A percentile compares a stretch with the other conserved stretches of the same genome.
These are phyloP conservation scores for Bimuria novae-zelandiae DNA, from an alignment of 2,329 filamentous ascomycete genomes.

Conservation along the genomic window DNA sequence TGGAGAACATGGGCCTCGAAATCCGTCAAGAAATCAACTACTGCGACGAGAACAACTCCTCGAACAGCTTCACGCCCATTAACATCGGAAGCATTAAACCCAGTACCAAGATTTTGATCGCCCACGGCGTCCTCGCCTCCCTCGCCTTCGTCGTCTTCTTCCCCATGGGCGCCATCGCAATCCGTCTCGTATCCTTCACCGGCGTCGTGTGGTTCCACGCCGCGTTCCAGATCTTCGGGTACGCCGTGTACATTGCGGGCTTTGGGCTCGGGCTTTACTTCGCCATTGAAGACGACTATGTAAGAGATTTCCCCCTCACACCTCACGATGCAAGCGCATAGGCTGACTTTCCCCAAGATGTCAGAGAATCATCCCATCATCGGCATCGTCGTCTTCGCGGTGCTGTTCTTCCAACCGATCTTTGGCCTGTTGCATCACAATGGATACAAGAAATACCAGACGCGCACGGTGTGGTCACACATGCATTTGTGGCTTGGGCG, in stretches of 20 bases:
- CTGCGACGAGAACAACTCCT: slow-evolving; percentile 30
- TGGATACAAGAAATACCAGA: slow-evolving; percentile 53
- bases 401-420: slow-evolving; percentile 60
- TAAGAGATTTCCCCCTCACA: slow-evolving; percentile 24
- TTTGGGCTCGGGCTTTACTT: slow-evolving; percentile 59
- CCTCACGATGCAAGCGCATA: too few relatives aligned
- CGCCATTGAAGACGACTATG: slow-evolving; percentile 47
- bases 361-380: slow-evolving; percentile 57
- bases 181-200: slow-evolving; percentile 50
- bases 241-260: slow-evolving; percentile 54
- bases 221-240: slow-evolving; percentile 54
- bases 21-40: slow-evolving; percentile 32
- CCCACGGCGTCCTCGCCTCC: slow-evolving; percentile 50
- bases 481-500: slow-evolving; percentile 62
- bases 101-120: slow-evolving; percentile 43
- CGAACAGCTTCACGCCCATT: slow-evolving; percentile 26
- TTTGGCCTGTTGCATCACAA: slow-evolving; percentile 58
- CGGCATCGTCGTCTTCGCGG: slow-evolving; percentile 56
- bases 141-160: slow-evolving; percentile 54
- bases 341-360: slow-evolving; percentile 31
- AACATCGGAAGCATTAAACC: neutral
- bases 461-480: slow-evolving; percentile 54
- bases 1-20: too few relatives aligned
- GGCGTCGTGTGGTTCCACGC: slow-evolving; percentile 53
- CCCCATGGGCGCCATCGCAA: slow-evolving; percentile 50